Evolutionary conservation across 2,329 filamentous ascomycete species (phyloP), one percentile per base, ranked within the genome.

Genomic region (Sclerotinia trifoliorum): DNA sequence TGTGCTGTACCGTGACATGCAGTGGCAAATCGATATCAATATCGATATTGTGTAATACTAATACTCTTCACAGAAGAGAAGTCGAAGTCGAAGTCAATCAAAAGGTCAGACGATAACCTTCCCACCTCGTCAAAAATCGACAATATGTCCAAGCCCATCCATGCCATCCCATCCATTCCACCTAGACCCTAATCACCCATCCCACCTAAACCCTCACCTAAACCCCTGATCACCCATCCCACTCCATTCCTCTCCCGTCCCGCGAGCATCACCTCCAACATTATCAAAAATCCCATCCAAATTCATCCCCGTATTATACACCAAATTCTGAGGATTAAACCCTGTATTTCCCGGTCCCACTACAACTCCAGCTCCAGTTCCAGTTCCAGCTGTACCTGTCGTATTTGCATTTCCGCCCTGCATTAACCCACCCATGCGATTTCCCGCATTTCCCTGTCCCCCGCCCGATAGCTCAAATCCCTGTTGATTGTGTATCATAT

Each of bases 401-500:
- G 46, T 15, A 51, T 17, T 51, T 15, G 60, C 5, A 35, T 39
- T 39, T 4, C 29, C 19, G 2, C 60, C 32, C 8, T 62, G 60
- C n/a, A 62, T 26, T 32, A 39, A 21, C 29, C 32, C 46, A 8
- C 54, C 19, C 54, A 56, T 56, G 29, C 54, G 11, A 32, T 32
- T 46, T 19, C 60, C n/a, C 39, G 21, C 32, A 57, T 13, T 46
- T 51, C 60, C 60, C 4, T 32, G 32, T 39, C n/a, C 29, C 46
- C 46, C 21, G 8, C 60, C 60, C 5, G 57, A 48, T n/a, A 73
- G 49, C 56, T 74, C 70, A 49, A 71, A 75, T 15, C 61, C 68
- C n/a, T 68, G 71, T 65, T 75, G 74, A 17, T 70, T 72, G 61
- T 77, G 74, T 39, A 72, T 72, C 73, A 93, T 81, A 75, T 92